Base-by-base conservation (phyloP, 2,329 filamentous ascomycete species). In the Phaeoacremonium minimum region DNA sequence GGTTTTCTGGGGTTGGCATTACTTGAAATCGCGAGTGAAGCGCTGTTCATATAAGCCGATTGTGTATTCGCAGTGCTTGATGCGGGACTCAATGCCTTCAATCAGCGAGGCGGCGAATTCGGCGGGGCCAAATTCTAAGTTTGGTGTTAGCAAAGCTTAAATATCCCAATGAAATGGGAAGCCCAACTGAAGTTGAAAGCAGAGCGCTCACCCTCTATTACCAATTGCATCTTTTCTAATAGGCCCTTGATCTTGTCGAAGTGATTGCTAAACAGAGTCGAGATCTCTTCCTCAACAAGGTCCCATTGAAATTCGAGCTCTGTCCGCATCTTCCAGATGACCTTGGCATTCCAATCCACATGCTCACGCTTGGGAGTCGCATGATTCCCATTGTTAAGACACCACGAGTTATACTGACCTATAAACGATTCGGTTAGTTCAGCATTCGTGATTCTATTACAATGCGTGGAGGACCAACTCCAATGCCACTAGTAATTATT, bases 361-460 rank as follows among this genome's bases (percentile, higher is more conserved):
- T 15, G 36, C 1, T 15, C 38, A 2, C 42, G 42, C 3, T 40
- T 47, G 5, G 8, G 1, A 2, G 52, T 55, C 13, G 19, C 5
- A 29, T 59, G 48, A 11, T 51, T 30, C 3, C 56, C 55, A 8
- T 55, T 49, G 16, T 52, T 47, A 0, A 36, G 28, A 30, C 55
- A 57, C 55, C 53, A 58, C 3, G 52, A 51, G 13, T 55, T 49
- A 38, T 55, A 57, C 33, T 56, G 53, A 18, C 30, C 51, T 56
- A 6, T 15, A 19, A 15, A 5, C 12, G 15, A 16, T 11, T 7
- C n/a, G 9, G 22, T 26, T n/a, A 26, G 22, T 26, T n/a, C 22
- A 9, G n/a, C 9, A 26, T 26, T 26, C n/a, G n/a, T n/a, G n/a
- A 26, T n/a, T 9, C 9, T 26, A 26, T 26, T 26, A 26, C 22